Evolutionary conservation across 345 rosid species (phyloP).

Genomic region (Lepidium sativum): DNA sequence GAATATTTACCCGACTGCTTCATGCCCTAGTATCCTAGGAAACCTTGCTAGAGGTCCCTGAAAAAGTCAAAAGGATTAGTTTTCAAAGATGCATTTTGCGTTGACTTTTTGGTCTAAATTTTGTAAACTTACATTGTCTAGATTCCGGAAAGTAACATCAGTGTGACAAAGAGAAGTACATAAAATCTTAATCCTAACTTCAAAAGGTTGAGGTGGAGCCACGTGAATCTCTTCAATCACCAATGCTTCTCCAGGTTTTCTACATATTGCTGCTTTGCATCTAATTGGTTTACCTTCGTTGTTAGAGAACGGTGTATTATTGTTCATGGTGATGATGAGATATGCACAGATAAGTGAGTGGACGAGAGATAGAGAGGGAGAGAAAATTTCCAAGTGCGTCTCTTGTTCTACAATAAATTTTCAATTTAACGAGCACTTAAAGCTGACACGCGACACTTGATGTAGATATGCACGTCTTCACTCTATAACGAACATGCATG

Average conservation of each 20-base stretch:
- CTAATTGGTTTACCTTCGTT: conserved; percentile 36
- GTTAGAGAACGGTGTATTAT: neutral
- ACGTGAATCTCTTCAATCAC: conserved; percentile 57
- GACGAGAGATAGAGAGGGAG: neutral
- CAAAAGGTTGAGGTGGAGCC: conserved; percentile 63
- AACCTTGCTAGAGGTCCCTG: conserved; percentile 39
- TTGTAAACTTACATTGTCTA: conserved; percentile 28
- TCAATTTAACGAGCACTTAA: too few species aligned
- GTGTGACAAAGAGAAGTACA: conserved; percentile 68
- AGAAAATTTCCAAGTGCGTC: neutral
- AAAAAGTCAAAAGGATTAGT: neutral
- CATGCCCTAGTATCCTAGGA: conserved; percentile 69
- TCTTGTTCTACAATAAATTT: neutral
- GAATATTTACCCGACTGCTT: conserved; percentile 55
- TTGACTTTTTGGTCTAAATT: neutral
- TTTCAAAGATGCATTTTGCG: neutral
- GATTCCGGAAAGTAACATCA: conserved; percentile 48
- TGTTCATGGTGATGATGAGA: conserved; percentile 4
- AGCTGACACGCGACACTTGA: too few species aligned
- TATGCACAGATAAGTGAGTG: neutral
- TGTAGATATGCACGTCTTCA: too few species aligned
- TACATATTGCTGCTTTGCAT: conserved; percentile 72
- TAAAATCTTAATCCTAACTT: conserved; percentile 59
- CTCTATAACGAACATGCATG: too few species aligned
- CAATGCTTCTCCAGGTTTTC: conserved; percentile 41